A percentile compares a stretch with the other conserved stretches of the same genome.
phyloP scores from a whole-genome alignment of 129 eudicot genomes.

The Scalesia atractyloides region DNA sequence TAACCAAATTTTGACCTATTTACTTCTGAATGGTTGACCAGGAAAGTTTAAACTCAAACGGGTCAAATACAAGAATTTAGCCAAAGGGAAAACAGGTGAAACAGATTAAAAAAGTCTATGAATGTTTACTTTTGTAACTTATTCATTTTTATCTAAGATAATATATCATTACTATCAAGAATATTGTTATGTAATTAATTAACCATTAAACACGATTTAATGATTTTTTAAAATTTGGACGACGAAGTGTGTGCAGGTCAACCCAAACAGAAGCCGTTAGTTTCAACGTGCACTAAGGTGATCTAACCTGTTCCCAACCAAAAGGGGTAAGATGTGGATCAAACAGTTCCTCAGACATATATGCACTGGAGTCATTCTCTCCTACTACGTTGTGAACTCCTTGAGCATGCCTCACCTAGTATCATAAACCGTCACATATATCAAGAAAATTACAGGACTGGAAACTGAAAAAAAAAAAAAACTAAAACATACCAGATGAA shows the following conservation, averaged over 20 bases:
- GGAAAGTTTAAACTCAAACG: neutral
- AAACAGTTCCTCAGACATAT: constrained; percentile 62
- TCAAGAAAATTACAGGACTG: neutral
- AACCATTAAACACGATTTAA: neutral
- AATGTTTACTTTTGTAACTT: neutral
- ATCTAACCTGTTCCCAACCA: constrained; percentile 93
- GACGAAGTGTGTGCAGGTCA: neutral
- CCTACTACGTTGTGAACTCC: constrained; percentile 96
- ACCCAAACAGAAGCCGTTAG: neutral
- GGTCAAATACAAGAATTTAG: neutral
- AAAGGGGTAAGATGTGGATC: constrained; percentile 92
- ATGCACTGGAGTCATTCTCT: constrained; percentile 67
- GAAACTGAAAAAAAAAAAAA: neutral
- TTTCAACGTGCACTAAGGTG: neutral
- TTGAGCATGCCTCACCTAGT: constrained; percentile 97
- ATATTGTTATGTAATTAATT: neutral
- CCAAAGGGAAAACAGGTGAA: neutral
- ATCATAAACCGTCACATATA: constrained; percentile 1
- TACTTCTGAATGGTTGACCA: neutral
- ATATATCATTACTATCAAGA: neutral
- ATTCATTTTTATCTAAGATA: neutral
- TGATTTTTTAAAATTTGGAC: neutral
- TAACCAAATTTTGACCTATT: neutral
- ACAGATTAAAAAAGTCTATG: neutral
- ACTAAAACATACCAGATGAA: constrained; percentile 80